Conservation (phyloP, 2,329 filamentous ascomycete species). For the Beauveria scarabaeidicola region DNA sequence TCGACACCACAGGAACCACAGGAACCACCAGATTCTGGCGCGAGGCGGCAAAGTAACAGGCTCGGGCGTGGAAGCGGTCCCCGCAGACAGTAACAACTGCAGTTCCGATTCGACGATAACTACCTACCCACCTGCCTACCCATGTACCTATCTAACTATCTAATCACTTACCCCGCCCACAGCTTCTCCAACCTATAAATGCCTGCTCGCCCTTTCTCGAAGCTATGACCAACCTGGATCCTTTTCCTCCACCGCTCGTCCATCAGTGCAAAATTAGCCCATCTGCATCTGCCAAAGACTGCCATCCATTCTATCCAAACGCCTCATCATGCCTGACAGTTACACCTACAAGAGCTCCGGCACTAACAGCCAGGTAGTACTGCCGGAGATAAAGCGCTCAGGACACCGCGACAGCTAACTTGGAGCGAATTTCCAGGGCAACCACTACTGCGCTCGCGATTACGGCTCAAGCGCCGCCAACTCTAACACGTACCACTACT, state of each 20-base stretch:
- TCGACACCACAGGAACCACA: too few relatives aligned
- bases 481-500: constrained; percentile 58
- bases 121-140: too few relatives aligned
- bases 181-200: too few relatives aligned
- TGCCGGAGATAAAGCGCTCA: constrained; percentile 29
- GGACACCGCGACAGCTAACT: background rate
- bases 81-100: too few relatives aligned
- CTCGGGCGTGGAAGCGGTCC: too few relatives aligned
- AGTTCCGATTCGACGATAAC: too few relatives aligned
- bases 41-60: too few relatives aligned
- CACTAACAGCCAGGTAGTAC: constrained; percentile 51
- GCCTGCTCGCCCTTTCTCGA: too few relatives aligned
- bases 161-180: too few relatives aligned
- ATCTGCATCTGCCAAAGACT: background rate
- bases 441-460: constrained; percentile 58
- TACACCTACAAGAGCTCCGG: constrained; percentile 43
- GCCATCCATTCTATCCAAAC: background rate
- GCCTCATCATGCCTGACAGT: constrained; percentile 13
- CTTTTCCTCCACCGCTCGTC: background rate
- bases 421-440: constrained; percentile 39
- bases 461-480: constrained; percentile 49
- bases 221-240: too few relatives aligned
- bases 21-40: too few relatives aligned
- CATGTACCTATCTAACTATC: too few relatives aligned
- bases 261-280: background rate